Conservation (phyloP, 148 eudicot genomes). For the Nepenthes gracilis region DNA sequence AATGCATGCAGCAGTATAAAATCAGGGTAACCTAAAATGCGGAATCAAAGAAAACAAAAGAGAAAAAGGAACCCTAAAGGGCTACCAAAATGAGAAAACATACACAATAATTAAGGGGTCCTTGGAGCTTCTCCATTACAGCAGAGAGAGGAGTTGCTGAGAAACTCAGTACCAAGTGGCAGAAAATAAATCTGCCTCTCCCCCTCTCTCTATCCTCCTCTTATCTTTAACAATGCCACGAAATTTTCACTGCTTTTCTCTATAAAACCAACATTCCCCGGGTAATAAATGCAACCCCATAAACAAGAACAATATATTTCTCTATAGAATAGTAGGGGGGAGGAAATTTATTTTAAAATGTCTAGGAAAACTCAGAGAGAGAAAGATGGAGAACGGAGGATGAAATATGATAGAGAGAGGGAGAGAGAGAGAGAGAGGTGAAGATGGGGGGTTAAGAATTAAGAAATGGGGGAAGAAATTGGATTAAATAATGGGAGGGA, state of each 20-base stretch:
- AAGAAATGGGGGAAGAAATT: too few relatives aligned
- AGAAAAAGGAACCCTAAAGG: slow-evolving; percentile 1
- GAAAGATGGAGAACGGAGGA: too few relatives aligned
- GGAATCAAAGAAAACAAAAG: neutral
- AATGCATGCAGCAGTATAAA: slow-evolving; percentile 1
- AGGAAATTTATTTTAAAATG: neutral
- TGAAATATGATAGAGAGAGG: too few relatives aligned
- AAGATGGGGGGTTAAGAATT: too few relatives aligned
- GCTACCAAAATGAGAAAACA: slow-evolving; percentile 14
- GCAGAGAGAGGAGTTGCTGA: slow-evolving; percentile 11
- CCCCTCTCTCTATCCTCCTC: slow-evolving; percentile 1
- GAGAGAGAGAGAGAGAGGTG: too few relatives aligned
- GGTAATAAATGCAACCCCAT: slow-evolving; percentile 7
- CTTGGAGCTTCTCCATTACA: slow-evolving; percentile 49
- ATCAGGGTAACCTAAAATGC: neutral
- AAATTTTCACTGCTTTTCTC: slow-evolving; percentile 6
- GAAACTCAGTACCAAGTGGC: slow-evolving; percentile 24
- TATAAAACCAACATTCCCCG: slow-evolving; percentile 34
- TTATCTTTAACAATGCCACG: neutral
- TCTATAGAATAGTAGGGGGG: neutral
- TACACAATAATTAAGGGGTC: slow-evolving; percentile 49
- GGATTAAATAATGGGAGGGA: too few relatives aligned
- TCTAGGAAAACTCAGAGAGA: neutral
- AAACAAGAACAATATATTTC: neutral
- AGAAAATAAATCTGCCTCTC: slow-evolving; percentile 6